Percentiles rank a stretch among this genome's conserved stretches.
Conservation (phyloP, 805 yeast genomes). For the Vanderwaltozyma verrucispora region DNA sequence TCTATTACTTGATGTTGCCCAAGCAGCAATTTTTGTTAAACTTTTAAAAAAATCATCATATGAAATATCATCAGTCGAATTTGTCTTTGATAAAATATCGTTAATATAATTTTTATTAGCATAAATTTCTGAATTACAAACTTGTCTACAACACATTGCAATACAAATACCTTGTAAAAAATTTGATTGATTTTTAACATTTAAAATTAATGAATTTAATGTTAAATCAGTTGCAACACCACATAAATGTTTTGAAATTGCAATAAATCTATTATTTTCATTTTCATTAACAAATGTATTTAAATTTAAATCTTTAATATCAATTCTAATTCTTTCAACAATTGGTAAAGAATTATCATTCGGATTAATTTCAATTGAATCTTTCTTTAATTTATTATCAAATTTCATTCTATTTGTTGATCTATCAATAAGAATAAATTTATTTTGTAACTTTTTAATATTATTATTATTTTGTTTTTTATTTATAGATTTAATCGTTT, state of each 20-base stretch:
- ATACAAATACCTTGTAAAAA: slow-evolving; percentile 51
- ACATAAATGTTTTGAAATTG: slow-evolving; percentile 80
- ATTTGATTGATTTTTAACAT: slow-evolving; percentile 5
- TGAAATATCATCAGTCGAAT: slow-evolving; percentile 15
- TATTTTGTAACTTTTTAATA: too few relatives aligned
- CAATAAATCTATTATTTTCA: slow-evolving; percentile 30
- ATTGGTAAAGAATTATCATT: not conserved
- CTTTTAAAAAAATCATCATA: slow-evolving; percentile 32
- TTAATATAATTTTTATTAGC: slow-evolving; percentile 19
- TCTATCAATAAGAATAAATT: slow-evolving; percentile 61
- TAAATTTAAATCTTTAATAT: slow-evolving; percentile 65
- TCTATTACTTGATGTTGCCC: slow-evolving; percentile 74
- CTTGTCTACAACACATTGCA: slow-evolving; percentile 92
- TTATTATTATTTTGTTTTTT: too few relatives aligned
- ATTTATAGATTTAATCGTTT: slow-evolving; percentile 4
- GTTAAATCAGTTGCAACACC: slow-evolving; percentile 93
- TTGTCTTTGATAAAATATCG: slow-evolving; percentile 29
- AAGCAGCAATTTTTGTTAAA: slow-evolving; percentile 60
- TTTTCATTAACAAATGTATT: slow-evolving; percentile 31
- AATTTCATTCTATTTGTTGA: slow-evolving; percentile 69
- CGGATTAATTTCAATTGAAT: slow-evolving; percentile 28
- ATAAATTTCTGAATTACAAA: slow-evolving; percentile 48
- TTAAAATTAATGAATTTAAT: slow-evolving; percentile 46
- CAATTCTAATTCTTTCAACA: slow-evolving; percentile 37
- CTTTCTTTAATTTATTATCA: slow-evolving; percentile 57